These are phyloP conservation scores for Lachnellula occidentalis DNA, from an alignment of 2,329 filamentous ascomycete genomes.

Conservation along the genomic window DNA sequence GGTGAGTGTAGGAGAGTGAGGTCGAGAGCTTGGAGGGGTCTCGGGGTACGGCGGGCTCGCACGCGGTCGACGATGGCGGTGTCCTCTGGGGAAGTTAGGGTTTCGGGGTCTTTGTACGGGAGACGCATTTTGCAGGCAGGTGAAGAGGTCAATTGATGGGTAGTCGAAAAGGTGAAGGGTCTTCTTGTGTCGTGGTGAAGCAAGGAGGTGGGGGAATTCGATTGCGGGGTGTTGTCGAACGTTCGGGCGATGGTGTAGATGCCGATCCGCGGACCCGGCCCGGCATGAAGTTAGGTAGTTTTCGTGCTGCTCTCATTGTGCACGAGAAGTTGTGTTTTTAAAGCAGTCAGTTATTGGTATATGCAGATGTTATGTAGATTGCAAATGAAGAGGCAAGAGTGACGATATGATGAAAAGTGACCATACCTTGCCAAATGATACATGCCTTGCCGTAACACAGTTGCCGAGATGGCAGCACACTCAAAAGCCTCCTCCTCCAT, in stretches of 20 bases:
- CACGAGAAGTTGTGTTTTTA: background rate
- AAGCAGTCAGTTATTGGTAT: background rate
- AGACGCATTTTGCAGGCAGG: slow-evolving; percentile 50
- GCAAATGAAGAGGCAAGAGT: background rate
- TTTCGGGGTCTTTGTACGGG: slow-evolving; percentile 52
- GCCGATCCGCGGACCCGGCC: background rate
- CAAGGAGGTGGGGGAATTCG: background rate
- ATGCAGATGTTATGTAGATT: background rate
- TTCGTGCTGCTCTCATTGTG: background rate
- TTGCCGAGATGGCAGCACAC: background rate
- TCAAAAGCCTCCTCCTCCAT: background rate
- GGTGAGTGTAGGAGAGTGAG: slow-evolving; percentile 70
- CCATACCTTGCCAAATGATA: background rate
- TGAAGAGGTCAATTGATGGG: background rate
- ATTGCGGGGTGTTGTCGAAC: background rate
- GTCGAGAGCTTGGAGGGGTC: slow-evolving; percentile 70
- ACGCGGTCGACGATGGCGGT: slow-evolving; percentile 58
- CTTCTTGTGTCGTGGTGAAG: background rate
- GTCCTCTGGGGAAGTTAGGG: slow-evolving; percentile 41
- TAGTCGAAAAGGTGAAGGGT: background rate
- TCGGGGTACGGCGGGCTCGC: slow-evolving; percentile 58
- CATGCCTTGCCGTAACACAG: background rate
- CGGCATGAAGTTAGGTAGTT: background rate
- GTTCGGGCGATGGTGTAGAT: background rate
- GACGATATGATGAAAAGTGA: background rate